Evolutionary conservation across 345 rosid genomes (phyloP), one percentile per base, ranked within the genome.

Genomic region (Garcia nutans): DNA sequence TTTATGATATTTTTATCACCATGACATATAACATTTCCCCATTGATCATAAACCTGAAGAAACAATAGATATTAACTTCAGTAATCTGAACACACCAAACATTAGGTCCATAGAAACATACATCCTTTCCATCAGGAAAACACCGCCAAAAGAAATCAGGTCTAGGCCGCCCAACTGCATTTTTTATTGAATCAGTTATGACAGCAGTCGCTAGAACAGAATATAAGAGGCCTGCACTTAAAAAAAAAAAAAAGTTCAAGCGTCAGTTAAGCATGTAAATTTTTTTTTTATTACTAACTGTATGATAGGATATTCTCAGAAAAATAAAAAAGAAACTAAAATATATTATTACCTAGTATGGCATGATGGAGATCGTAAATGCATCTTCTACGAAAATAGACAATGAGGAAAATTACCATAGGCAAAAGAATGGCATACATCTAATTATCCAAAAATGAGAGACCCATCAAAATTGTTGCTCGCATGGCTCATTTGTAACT

Each of bases 141-240:
- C 97, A 95, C 41, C 96, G 97, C 97, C 97, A 90, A 85, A 90
- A 95, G 85, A 95, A 95, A 83, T 95, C 93, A 47, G 99, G 99
- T n/a, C 96, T 88, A 68, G 97, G 97, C 70, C 90, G 72, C 72
- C 99, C 99, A 72, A 85, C 94, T 58, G 97, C 93, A 80, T 85
- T 80, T 85, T 95, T 91, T 47, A 91, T 91, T 11, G 97, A 68
- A 79, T 95, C 96, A 0, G 99, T 91, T 20, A 91, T 75, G 60
- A 91, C 93, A 24, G 86, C 90, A 1, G 96, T 95, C 76, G 91
- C 81, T 28, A 87, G 81, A 77, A 86, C 79, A 61, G 99, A 87
- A 79, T 84, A 95, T 24, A 88, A 81, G 75, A 93, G 94, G 68
- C 97, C 99, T 89, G 90, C 84, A 80, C 11, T 31, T n/a, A n/a